Conservation (phyloP, 805 yeast species). For the Starmerella bombi region DNA sequence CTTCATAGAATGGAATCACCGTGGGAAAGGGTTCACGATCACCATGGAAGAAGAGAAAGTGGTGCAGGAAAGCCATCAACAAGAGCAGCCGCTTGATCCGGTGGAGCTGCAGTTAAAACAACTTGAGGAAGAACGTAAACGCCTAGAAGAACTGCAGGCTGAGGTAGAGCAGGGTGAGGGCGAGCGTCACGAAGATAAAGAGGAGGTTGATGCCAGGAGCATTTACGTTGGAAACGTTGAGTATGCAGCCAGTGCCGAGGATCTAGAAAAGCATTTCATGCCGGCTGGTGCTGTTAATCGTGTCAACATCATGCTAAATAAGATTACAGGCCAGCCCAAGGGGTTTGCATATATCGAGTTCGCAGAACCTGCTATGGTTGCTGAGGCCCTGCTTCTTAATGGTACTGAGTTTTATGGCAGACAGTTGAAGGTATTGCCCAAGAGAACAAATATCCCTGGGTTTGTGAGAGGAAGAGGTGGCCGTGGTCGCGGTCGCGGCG, state of each 20-base stretch:
- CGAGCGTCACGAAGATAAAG: conserved; percentile 36
- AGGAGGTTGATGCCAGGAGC: conserved; percentile 62
- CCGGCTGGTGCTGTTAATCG: conserved; percentile 61
- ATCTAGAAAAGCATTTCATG: conserved; percentile 60
- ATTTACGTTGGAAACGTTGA: conserved; percentile 79
- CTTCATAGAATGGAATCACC: too few species aligned
- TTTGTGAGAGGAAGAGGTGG: conserved; percentile 42
- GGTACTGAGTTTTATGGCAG: conserved; percentile 58
- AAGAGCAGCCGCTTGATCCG: conserved; percentile 2
- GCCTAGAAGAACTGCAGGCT: conserved; percentile 45
- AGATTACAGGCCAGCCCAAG: conserved; percentile 57
- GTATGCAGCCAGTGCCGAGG: conserved; percentile 64
- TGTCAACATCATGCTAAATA: conserved; percentile 63
- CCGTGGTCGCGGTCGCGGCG: conserved; percentile 33
- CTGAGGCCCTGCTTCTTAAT: conserved; percentile 50
- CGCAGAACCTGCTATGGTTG: conserved; percentile 49
- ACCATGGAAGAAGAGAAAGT: not conserved
- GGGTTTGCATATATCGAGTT: conserved; percentile 84
- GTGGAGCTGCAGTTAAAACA: conserved; percentile 20
- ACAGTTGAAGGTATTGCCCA: conserved; percentile 57
- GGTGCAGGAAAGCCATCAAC: not conserved
- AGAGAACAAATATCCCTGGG: conserved; percentile 75
- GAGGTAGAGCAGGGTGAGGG: conserved; percentile 34
- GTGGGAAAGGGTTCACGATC: not conserved
- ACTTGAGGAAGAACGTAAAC: conserved; percentile 52